Evolutionary conservation across 495 filamentous ascomycete species (phyloP), one percentile per base, ranked within the genome.

Genomic region (Penicillium diatomitis): DNA sequence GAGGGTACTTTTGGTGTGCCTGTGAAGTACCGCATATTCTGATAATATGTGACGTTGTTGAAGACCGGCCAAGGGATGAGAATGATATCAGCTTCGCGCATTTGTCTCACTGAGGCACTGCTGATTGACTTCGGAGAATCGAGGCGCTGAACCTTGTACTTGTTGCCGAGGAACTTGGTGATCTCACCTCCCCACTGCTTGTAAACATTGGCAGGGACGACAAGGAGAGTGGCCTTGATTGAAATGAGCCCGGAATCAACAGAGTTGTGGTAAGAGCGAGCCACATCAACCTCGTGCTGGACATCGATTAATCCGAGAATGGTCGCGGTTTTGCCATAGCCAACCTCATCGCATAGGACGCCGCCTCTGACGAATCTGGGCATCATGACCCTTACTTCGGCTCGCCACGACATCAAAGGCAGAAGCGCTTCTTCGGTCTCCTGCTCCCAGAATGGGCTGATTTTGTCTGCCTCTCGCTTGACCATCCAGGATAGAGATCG

Each of bases 321-420:
- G n/a, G 81, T 73, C 3, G 85, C 78, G 0, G 88, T 95, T 56
- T 95, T 95, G 1, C 88, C 88, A 58, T 86, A 92, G 7, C 85
- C 86, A 38, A 89, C 83, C 44, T 87, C 74, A 51, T 91, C 85
- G 4, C 86, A 86, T 1, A 88, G 70, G 28, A 92, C 71, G 10
- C 88, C 88, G 27, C 88, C 88, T 6, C 70, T 73, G 46, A 81
- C 56, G 6, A 49, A 58, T 33, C 77, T 65, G 2, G 63, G 41
- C 8, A 55, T 53, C 4, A 47, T 50, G 28, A 72, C 76, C 31
- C 71, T 68, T 2, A 79, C 86, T 53, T 84, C 73, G 1, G 81
- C 73, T 20, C 83, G 77, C 70, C 85, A 79, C 40, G 77, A 76
- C 38, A 89, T 61, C 6, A 75, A 58, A 0, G 71, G 55, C 29